Evolutionary conservation across 2,329 filamentous ascomycete species (phyloP).

Genomic region (Aspergillus persii): DNA sequence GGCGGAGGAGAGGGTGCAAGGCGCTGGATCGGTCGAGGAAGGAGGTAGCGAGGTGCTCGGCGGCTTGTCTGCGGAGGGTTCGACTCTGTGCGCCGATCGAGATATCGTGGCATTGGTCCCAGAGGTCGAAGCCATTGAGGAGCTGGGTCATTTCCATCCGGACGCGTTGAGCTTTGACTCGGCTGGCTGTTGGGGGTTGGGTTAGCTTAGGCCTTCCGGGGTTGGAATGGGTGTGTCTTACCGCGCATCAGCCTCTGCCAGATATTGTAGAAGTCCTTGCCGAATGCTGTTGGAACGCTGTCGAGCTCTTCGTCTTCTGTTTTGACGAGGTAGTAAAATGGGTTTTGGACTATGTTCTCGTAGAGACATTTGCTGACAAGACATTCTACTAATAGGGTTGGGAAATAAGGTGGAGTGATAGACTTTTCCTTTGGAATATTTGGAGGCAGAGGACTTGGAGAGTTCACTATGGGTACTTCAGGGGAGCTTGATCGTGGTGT

Average conservation of each 20-base stretch:
- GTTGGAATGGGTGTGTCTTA: background rate
- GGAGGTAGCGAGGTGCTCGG: background rate
- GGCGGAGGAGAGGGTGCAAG: background rate
- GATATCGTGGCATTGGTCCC: background rate
- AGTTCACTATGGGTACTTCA: background rate
- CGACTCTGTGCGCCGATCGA: background rate
- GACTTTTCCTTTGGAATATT: background rate
- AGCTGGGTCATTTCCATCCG: background rate
- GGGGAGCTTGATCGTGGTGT: background rate
- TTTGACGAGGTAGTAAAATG: background rate
- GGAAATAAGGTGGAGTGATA: background rate
- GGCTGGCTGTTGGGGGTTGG: background rate
- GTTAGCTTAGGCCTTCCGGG: background rate
- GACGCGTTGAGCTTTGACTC: background rate
- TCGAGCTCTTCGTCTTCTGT: background rate
- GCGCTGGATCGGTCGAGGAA: background rate
- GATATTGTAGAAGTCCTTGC: background rate
- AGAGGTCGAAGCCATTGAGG: background rate
- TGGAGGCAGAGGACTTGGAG: too few relatives aligned
- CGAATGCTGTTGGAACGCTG: background rate
- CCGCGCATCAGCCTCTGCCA: background rate
- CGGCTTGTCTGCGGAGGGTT: background rate
- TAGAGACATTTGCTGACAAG: background rate
- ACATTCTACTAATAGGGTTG: background rate
- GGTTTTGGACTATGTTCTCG: background rate